Conservation (phyloP, 2,329 filamentous ascomycete genomes). For the Dryadomyces sulphureus region DNA sequence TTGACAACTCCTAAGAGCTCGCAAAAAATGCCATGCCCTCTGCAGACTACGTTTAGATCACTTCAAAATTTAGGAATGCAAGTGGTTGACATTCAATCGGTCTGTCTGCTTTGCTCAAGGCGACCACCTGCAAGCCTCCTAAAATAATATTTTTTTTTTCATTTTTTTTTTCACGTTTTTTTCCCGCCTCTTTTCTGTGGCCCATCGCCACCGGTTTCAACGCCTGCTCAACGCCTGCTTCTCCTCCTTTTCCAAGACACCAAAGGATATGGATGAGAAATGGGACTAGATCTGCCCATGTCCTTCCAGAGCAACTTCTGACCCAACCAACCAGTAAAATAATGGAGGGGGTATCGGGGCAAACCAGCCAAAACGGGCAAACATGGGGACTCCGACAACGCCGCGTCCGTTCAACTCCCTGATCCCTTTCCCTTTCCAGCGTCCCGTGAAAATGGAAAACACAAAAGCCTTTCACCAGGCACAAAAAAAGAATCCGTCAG, state of each 20-base stretch:
- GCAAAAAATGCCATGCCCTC: too few relatives aligned
- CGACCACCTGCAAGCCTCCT: constrained; percentile 1
- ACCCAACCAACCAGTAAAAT: neutral
- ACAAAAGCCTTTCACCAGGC: neutral
- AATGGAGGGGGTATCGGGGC: neutral
- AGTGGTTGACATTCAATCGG: constrained; percentile 2
- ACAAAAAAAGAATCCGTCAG: too few relatives aligned
- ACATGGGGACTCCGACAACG: neutral
- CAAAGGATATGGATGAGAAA: neutral
- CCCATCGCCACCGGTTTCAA: too few relatives aligned
- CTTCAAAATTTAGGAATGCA: neutral
- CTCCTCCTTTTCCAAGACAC: neutral
- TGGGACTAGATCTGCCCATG: neutral
- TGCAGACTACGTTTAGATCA: neutral
- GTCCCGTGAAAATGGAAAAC: neutral
- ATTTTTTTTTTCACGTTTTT: neutral
- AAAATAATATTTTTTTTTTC: neutral
- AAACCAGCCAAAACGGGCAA: neutral
- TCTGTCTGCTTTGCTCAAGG: constrained; percentile 2
- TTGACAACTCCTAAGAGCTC: neutral
- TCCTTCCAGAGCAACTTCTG: neutral
- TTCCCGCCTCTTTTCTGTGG: neutral
- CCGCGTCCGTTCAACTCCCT: neutral
- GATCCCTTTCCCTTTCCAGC: neutral
- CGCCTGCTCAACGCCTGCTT: neutral